Conservation (phyloP, 2,329 filamentous ascomycete species). For the Fusarium praegraminearum region DNA sequence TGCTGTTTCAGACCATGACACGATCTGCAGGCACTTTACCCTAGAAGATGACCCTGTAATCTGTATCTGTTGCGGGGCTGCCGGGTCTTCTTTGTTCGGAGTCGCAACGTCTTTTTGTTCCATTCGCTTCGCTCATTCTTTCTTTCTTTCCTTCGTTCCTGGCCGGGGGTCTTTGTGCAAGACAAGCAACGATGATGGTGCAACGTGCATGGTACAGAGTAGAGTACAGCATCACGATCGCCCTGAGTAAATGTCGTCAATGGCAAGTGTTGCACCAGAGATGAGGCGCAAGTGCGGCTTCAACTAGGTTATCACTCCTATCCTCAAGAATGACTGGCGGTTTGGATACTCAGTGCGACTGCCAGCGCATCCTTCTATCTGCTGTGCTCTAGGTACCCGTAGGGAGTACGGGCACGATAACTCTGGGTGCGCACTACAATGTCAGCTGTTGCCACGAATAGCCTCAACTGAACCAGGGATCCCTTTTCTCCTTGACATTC, state of each 20-base stretch:
- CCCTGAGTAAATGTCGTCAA: slow-evolving; percentile 18
- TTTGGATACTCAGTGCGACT: slow-evolving; percentile 14
- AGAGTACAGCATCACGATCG: neutral
- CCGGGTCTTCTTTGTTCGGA: slow-evolving; percentile 19
- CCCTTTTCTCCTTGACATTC: neutral
- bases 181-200: slow-evolving; percentile 22
- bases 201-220: slow-evolving; percentile 1
- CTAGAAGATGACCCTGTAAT: slow-evolving; percentile 40
- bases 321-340: slow-evolving; percentile 2
- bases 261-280: slow-evolving; percentile 10
- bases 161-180: slow-evolving; percentile 13
- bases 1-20: slow-evolving; percentile 30
- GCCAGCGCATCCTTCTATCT: slow-evolving; percentile 37
- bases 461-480: neutral
- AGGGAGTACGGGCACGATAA: neutral
- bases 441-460: neutral
- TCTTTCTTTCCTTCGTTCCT: slow-evolving; percentile 4
- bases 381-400: slow-evolving; percentile 5
- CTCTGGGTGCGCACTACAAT: neutral
- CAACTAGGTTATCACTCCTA: neutral
- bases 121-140: slow-evolving; percentile 7
- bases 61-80: slow-evolving; percentile 37
- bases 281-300: slow-evolving; percentile 8
- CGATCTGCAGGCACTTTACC: slow-evolving; percentile 43
- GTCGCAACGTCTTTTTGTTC: slow-evolving; percentile 4